phyloP scores from a whole-genome alignment of 441 rosid genomes.

The Lepidium campestre region DNA sequence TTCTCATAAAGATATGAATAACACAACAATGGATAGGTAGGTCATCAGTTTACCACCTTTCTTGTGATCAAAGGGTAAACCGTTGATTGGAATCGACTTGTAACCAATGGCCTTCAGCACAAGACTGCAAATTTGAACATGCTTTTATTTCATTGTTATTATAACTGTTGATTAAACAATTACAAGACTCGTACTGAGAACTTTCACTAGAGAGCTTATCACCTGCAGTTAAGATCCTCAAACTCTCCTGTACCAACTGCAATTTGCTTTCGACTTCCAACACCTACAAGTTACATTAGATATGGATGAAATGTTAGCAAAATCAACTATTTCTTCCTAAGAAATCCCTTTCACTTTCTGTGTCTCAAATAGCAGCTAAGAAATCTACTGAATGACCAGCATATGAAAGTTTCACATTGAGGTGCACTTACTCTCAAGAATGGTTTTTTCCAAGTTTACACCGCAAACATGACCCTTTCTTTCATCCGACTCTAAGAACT shows the following conservation, averaged over 20 bases:
- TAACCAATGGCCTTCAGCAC: conserved; percentile 94
- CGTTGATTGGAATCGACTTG: conserved; percentile 67
- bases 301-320: not conserved
- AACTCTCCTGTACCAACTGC: conserved; percentile 75
- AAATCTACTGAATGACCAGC: not conserved
- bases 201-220: conserved; percentile 23
- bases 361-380: not conserved
- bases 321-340: not conserved
- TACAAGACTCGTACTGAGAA: not conserved
- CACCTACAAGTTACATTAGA: conserved; percentile 40
- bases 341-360: not conserved
- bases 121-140: conserved; percentile 42
- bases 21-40: not conserved
- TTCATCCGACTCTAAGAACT: conserved; percentile 57
- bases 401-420: not conserved
- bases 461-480: conserved; percentile 60
- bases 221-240: conserved; percentile 78
- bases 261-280: conserved; percentile 61
- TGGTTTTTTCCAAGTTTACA: conserved; percentile 72
- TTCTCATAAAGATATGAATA: not conserved
- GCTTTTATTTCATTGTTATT: not conserved
- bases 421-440: conserved; percentile 51
- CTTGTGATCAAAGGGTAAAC: conserved; percentile 69
- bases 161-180: not conserved
- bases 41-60: conserved; percentile 42